phyloP scores from a whole-genome alignment of 2,329 filamentous ascomycete species.

The Sporothrix humicola region DNA sequence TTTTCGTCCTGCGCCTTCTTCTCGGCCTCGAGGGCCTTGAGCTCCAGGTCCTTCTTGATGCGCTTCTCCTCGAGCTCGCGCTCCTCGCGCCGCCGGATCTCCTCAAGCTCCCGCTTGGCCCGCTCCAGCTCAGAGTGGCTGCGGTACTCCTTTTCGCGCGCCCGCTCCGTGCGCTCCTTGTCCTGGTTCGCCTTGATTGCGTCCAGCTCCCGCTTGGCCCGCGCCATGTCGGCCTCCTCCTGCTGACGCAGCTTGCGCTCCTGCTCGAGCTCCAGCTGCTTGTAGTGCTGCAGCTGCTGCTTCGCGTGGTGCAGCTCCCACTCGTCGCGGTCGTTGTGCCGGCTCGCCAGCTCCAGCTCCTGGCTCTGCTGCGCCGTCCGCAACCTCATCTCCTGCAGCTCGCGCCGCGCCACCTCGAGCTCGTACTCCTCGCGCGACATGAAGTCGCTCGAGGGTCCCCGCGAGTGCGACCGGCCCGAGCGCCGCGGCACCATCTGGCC shows the following conservation, averaged over 20 bases:
- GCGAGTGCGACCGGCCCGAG: conserved; percentile 37
- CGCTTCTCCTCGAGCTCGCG: conserved; percentile 50
- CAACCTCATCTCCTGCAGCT: conserved; percentile 55
- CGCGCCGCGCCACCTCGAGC: conserved; percentile 47
- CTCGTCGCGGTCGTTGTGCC: conserved; percentile 56
- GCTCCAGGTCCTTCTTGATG: conserved; percentile 59
- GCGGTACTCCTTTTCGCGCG: conserved; percentile 43
- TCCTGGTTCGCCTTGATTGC: conserved; percentile 53
- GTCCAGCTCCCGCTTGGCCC: conserved; percentile 43
- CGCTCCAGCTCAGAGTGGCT: conserved; percentile 38
- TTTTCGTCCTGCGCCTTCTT: conserved; percentile 53
- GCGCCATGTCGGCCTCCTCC: conserved; percentile 46
- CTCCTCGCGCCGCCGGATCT: conserved; percentile 46
- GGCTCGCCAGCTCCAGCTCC: conserved; percentile 56
- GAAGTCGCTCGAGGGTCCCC: conserved; percentile 40
- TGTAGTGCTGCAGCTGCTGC: conserved; percentile 50
- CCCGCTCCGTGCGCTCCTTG: conserved; percentile 34
- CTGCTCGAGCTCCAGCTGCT: conserved; percentile 52
- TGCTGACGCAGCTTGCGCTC: conserved; percentile 37
- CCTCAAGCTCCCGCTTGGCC: conserved; percentile 48
- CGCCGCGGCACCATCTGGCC: conserved; percentile 44
- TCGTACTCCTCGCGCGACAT: conserved; percentile 53
- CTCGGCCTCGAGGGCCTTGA: conserved; percentile 55
- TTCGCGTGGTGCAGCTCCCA: conserved; percentile 47
- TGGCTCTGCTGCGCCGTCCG: conserved; percentile 50